phyloP scores from a whole-genome alignment of 1,139 yeast species.

The Torulaspora globosa region DNA sequence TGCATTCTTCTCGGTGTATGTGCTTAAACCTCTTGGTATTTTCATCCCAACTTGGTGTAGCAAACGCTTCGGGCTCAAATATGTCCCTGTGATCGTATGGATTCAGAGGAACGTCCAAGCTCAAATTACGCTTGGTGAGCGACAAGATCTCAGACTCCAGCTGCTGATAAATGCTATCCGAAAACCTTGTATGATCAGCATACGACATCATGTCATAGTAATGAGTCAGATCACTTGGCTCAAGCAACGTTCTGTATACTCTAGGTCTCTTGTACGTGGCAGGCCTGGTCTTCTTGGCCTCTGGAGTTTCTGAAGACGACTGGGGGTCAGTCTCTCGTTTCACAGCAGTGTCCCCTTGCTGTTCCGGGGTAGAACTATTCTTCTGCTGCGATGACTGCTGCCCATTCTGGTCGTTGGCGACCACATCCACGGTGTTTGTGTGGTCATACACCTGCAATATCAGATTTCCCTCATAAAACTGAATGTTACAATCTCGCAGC shows the following conservation, averaged over 20 bases:
- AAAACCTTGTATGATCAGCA: constrained; percentile 75
- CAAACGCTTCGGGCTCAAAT: constrained; percentile 45
- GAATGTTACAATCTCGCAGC: constrained; percentile 76
- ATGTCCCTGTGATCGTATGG: constrained; percentile 52
- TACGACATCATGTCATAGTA: constrained; percentile 83
- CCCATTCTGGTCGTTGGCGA: constrained; percentile 18
- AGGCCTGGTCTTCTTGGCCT: constrained; percentile 17
- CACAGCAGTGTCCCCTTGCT: constrained; percentile 10
- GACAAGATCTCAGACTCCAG: constrained; percentile 80
- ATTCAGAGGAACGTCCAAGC: constrained; percentile 66
- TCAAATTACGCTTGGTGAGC: constrained; percentile 70
- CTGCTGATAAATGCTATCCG: constrained; percentile 51
- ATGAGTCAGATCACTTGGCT: constrained; percentile 75
- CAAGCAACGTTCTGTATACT: constrained; percentile 68
- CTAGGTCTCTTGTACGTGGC: constrained; percentile 49
- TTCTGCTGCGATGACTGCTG: constrained; percentile 6
- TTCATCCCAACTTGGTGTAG: constrained; percentile 46
- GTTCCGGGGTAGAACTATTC: constrained; percentile 3
- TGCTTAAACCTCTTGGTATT: constrained; percentile 41
- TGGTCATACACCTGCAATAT: constrained; percentile 83
- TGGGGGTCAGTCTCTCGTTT: constrained; percentile 2
- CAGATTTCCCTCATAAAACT: constrained; percentile 83
- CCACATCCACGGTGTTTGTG: constrained; percentile 40
- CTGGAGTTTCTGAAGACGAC: constrained; percentile 10
- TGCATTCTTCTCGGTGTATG: constrained; percentile 48